phyloP scores from a whole-genome alignment of 2,329 filamentous ascomycete species.

The Colletotrichum sp. region DNA sequence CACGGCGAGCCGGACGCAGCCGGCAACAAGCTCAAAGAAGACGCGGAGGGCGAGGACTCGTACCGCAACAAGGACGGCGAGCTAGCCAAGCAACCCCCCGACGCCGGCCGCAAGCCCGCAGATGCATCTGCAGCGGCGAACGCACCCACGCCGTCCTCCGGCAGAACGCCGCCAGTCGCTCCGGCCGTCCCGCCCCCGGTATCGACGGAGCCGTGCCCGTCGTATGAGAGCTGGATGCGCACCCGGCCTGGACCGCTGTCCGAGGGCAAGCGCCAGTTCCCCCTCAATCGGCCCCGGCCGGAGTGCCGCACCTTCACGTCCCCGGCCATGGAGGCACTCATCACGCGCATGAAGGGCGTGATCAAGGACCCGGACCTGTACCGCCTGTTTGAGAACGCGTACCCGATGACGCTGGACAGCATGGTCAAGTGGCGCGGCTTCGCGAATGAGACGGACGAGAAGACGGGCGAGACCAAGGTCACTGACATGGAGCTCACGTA shows the following conservation, averaged over 20 bases:
- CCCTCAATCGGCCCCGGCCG: constrained; percentile 77
- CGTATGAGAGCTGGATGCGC: constrained; percentile 15
- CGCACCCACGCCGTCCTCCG: background rate
- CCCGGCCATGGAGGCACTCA: constrained; percentile 76
- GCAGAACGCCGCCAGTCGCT: background rate
- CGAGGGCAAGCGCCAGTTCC: constrained; percentile 74
- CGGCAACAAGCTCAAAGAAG: constrained; percentile 4
- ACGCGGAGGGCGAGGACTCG: constrained; percentile 7
- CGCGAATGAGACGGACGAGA: constrained; percentile 41
- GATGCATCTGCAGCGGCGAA: background rate
- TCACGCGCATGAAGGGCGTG: constrained; percentile 47
- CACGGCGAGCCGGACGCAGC: constrained; percentile 5
- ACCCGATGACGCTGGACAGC: constrained; percentile 83
- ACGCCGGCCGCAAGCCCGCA: background rate
- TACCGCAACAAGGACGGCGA: constrained; percentile 18
- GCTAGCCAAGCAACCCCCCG: background rate
- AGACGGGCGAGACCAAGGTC: constrained; percentile 24
- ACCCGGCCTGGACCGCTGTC: constrained; percentile 45
- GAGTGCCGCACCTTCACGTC: constrained; percentile 85
- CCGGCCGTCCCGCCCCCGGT: background rate
- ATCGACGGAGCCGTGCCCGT: background rate
- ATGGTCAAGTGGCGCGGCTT: constrained; percentile 79
- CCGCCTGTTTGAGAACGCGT: constrained; percentile 83
- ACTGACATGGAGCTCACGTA: constrained; percentile 72
- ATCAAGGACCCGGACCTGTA: constrained; percentile 68